These are phyloP conservation scores for Iberis amara DNA, from an alignment of 441 rosid genomes.

Conservation along the genomic window DNA sequence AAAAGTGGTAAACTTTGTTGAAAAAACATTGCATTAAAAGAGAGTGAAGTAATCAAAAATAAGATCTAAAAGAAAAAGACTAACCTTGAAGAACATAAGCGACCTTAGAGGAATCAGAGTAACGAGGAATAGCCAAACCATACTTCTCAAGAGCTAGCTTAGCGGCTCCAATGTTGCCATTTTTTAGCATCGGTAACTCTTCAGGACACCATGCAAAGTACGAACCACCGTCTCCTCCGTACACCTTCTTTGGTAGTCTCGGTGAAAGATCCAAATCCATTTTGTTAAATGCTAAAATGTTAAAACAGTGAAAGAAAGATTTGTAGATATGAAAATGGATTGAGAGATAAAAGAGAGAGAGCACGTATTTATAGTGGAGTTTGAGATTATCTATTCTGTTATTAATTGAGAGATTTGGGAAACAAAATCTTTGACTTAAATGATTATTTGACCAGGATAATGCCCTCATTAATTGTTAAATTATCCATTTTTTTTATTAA, in stretches of 20 bases:
- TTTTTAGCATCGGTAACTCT: constrained; percentile 61
- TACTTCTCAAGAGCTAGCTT: constrained; percentile 64
- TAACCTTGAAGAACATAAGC: constrained; percentile 88
- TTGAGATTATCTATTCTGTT: not conserved
- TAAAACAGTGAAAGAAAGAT: no score
- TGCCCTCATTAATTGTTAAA: not conserved
- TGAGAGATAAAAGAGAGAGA: not conserved
- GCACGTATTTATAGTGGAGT: constrained; percentile 12
- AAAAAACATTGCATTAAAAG: no score
- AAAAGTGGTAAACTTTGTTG: no score
- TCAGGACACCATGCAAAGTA: constrained; percentile 65
- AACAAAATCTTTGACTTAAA: constrained; percentile 15
- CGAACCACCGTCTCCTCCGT: constrained; percentile 65
- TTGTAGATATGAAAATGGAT: no score
- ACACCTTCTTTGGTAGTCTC: constrained; percentile 49
- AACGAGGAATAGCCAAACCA: constrained; percentile 74
- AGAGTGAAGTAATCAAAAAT: not conserved
- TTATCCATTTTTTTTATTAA: no score
- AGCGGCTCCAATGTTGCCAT: constrained; percentile 72
- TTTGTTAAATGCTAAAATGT: not conserved
- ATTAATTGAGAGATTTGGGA: constrained; percentile 1
- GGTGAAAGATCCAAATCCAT: constrained; percentile 79
- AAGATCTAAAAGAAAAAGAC: no score
- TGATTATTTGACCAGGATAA: constrained; percentile 7
- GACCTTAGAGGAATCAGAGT: constrained; percentile 72